Conservation (phyloP, 2,329 filamentous ascomycete genomes). For the Arthroderma sp. region DNA sequence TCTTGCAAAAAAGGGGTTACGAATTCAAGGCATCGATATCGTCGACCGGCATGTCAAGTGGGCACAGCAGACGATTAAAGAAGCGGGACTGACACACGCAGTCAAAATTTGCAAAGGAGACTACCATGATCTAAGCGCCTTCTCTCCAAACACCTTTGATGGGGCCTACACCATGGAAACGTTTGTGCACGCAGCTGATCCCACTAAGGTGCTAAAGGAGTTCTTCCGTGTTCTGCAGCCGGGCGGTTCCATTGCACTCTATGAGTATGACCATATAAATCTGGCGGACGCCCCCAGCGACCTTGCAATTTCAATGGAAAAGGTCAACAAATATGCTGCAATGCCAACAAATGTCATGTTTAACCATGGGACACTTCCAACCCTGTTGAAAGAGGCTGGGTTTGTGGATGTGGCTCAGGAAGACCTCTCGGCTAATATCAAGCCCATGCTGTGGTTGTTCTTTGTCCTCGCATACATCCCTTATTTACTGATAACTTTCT, state of each 20-base stretch:
- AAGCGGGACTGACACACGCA: slow-evolving; percentile 20
- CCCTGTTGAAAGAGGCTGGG: slow-evolving; percentile 2
- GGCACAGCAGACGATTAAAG: slow-evolving; percentile 30
- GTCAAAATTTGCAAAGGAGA: slow-evolving; percentile 34
- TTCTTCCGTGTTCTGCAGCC: slow-evolving; percentile 38
- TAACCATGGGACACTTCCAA: slow-evolving; percentile 1
- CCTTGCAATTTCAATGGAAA: not conserved
- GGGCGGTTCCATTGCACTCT: slow-evolving; percentile 24
- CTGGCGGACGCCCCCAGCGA: slow-evolving; percentile 4
- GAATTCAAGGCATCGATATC: slow-evolving; percentile 38
- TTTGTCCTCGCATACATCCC: slow-evolving; percentile 1
- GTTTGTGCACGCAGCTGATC: slow-evolving; percentile 41
- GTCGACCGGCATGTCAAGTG: slow-evolving; percentile 35
- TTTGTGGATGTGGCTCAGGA: slow-evolving; percentile 3
- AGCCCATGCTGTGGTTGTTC: slow-evolving; percentile 2
- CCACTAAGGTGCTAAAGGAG: slow-evolving; percentile 29
- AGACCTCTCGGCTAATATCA: slow-evolving; percentile 1
- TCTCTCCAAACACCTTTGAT: slow-evolving; percentile 31
- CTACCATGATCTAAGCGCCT: slow-evolving; percentile 38
- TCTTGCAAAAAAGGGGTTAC: slow-evolving; percentile 32
- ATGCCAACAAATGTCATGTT: not conserved
- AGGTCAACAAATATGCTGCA: not conserved
- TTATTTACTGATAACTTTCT: slow-evolving; percentile 1
- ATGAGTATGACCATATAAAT: slow-evolving; percentile 4
- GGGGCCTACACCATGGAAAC: slow-evolving; percentile 46